phyloP scores from a whole-genome alignment of 2,329 filamentous ascomycete species.

The Talaromyces sp. region DNA sequence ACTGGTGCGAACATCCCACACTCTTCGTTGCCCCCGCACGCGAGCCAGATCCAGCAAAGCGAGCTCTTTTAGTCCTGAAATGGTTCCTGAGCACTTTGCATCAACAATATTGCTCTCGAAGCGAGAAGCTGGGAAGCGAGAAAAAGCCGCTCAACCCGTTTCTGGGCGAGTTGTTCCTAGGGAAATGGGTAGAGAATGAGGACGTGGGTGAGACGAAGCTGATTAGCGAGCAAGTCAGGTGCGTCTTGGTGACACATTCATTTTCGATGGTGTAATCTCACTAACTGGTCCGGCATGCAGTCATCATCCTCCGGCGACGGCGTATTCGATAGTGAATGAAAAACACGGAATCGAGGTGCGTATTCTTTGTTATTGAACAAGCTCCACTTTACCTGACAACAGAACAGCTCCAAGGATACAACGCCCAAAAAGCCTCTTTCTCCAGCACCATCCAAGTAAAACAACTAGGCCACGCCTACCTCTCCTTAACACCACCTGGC shows the following conservation, averaged over 20 bases:
- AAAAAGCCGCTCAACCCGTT: constrained; percentile 99
- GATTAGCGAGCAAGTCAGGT: constrained; percentile 89
- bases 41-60: constrained; percentile 76
- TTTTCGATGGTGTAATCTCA: not conserved
- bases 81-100: constrained; percentile 95
- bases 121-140: constrained; percentile 82
- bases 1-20: constrained; percentile 76
- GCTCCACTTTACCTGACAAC: not conserved
- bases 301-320: constrained; percentile 92
- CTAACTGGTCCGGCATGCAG: constrained; percentile 34
- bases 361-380: not conserved
- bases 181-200: constrained; percentile 77
- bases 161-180: constrained; percentile 89
- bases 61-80: constrained; percentile 83
- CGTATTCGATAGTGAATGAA: constrained; percentile 87
- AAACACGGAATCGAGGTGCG: constrained; percentile 68
- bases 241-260: constrained; percentile 16
- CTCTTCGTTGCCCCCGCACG: constrained; percentile 79
- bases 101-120: constrained; percentile 73
- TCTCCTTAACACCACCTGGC: constrained; percentile 64
- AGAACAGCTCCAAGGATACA: constrained; percentile 69
- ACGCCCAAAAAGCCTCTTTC: constrained; percentile 94
- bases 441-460: constrained; percentile 91
- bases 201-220: constrained; percentile 73
- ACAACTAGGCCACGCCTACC: constrained; percentile 84